Base-by-base conservation (phyloP, 2,329 filamentous ascomycete species). In the Curvularia lunata region DNA sequence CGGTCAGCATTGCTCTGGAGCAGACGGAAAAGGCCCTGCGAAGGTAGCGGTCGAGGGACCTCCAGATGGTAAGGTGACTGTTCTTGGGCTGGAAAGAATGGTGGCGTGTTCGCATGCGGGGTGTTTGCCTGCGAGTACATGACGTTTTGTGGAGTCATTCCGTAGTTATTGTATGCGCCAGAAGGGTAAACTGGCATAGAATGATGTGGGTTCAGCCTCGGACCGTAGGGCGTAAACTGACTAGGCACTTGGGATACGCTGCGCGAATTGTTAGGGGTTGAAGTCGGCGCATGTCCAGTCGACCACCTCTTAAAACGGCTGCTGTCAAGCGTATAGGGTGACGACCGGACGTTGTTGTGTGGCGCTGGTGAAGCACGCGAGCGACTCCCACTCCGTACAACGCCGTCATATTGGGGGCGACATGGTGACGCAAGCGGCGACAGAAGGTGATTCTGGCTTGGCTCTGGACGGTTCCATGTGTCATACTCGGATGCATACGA, bases 281-380 rank as follows among this genome's bases (percentile, higher is more conserved):
- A 91, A 3, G 88, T 91, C 4, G 75, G 74, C 18, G 75, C 71
- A 49, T 75, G 74, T 13, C 89, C 89, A 3, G 90, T 92, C 19
- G 90, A 92, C 89, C 90, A 92, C 64, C 90, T 83, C 81, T 92
- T 91, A 72, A 83, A 86, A 61, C 88, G 84, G 45, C 81, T 82
- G 51, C 82, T 84, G 45, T 91, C 89, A 49, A 91, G 82, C 49
- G 80, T 88, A 77, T 92, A 92, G 0, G 90, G 90, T 18, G 86
- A 88, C 40, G 88, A 85, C 60, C 89, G 85, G 71, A 88, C 82
- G 53, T 83, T 86, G 30, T 86, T 87, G 43, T 89, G 84, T 21
- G 90, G 88, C 30, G 89, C 90, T 37, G 89, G 88, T 45, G 89
- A 91, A 12, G 88, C 88, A 40, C 88, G 84, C 21, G 88, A 87